phyloP scores from a whole-genome alignment of 2,329 filamentous ascomycete genomes.

The Penicillium sp. region DNA sequence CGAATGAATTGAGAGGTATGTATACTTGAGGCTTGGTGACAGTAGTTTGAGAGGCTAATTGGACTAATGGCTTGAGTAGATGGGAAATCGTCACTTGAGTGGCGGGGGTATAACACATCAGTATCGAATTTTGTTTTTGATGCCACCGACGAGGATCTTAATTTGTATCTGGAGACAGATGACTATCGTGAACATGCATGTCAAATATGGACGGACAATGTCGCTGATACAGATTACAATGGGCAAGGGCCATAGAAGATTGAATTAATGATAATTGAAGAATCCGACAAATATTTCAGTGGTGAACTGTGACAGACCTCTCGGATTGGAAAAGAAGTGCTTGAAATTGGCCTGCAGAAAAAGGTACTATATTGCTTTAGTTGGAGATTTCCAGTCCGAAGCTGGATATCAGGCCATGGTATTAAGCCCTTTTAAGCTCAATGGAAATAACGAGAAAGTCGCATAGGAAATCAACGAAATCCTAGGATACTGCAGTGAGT shows the following conservation, averaged over 20 bases:
- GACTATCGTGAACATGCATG: neutral
- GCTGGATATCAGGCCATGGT: neutral
- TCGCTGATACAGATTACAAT: neutral
- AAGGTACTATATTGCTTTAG: too few relatives aligned
- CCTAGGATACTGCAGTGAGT: too few relatives aligned
- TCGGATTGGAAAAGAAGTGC: too few relatives aligned
- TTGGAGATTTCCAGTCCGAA: too few relatives aligned
- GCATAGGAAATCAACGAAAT: too few relatives aligned
- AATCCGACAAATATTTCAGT: neutral
- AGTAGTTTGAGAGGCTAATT: neutral
- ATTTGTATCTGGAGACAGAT: neutral
- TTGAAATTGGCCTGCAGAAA: too few relatives aligned
- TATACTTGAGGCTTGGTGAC: neutral
- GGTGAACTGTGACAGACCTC: neutral
- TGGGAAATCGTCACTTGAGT: neutral
- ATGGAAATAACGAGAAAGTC: too few relatives aligned
- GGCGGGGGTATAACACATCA: neutral
- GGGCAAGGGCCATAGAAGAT: neutral
- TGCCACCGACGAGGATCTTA: neutral
- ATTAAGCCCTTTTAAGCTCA: too few relatives aligned
- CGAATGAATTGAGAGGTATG: neutral
- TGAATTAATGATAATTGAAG: neutral
- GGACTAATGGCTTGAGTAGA: neutral
- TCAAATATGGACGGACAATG: neutral
- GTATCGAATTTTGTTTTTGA: neutral